Base-by-base conservation (phyloP, 2,329 filamentous ascomycete genomes). In the Cladosporium sp. region DNA sequence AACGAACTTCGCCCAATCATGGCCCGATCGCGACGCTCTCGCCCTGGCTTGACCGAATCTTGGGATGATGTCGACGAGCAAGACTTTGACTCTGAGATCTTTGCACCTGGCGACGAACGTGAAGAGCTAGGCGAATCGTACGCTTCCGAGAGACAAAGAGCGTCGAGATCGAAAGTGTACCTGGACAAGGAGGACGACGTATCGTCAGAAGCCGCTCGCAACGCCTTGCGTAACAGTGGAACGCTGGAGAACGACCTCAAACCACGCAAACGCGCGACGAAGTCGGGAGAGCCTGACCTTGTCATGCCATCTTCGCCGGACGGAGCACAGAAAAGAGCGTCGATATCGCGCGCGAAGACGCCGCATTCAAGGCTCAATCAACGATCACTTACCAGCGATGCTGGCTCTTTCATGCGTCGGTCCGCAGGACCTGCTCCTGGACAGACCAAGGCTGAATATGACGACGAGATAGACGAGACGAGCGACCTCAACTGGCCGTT, bases 261-360 rank as follows among this genome's bases (percentile, higher is more conserved):
- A 19, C 49, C 47, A 52, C 58, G 28, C 34, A 30, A 58, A 42
- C 47, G 62, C 22, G 19, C 39, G 12, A 5, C 30, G 47, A 38
- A 55, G 57, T 14, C 42, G 49, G 6, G 19, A 40, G 30, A 50
- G 30, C 74, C 75, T 7, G 71, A 73, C 58, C 70, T 79, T 59
- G 73, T 78, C 58, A 78, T 78, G 76, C 77, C 77, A 7, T 68
- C 72, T 8, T 70, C 68, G 45, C 69, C 68, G 14, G 64, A 72
- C 28, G 63, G 61, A 14, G 58, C 51, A 37, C 36, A 40, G 42
- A 62, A 51, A 59, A 61, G 58, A 51, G 64, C 63, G 6, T 60
- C 60, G 9, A 65, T 50, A 39, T 47, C 49, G 11, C 25, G 65
- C 5, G 56, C 64, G 2, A 59, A 57, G 19, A 67, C 68, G 17